A percentile compares a stretch with the other conserved stretches of the same genome.
These are phyloP conservation scores for Magnaporthiopsis incrustans DNA, from an alignment of 2,329 filamentous ascomycete genomes.

Conservation along the genomic window DNA sequence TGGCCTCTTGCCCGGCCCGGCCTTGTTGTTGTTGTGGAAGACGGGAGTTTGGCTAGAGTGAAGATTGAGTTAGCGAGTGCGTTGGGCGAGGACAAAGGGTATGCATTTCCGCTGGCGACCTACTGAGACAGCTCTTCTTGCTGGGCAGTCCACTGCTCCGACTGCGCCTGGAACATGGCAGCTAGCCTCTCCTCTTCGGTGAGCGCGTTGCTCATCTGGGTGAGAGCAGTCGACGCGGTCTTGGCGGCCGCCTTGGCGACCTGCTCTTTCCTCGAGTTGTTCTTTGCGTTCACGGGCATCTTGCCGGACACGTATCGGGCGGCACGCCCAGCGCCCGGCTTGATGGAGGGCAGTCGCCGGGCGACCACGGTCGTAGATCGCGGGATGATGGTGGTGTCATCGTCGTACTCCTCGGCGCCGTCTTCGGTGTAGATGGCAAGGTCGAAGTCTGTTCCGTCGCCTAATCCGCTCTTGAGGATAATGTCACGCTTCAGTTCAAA, in stretches of 20 bases:
- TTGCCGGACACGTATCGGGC: conserved; percentile 94
- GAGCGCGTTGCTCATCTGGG: conserved; percentile 67
- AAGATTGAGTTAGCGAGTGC: conserved; percentile 24
- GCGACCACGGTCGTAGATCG: conserved; percentile 92
- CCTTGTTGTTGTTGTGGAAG: conserved; percentile 44
- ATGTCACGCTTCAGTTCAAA: conserved; percentile 99
- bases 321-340: conserved; percentile 80
- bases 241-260: conserved; percentile 51
- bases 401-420: conserved; percentile 92
- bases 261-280: conserved; percentile 59
- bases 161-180: conserved; percentile 84
- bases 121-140: conserved; percentile 87
- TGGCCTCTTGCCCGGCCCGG: conserved; percentile 52
- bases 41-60: conserved; percentile 50
- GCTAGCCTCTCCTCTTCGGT: conserved; percentile 92
- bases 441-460: conserved; percentile 94
- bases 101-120: conserved; percentile 22
- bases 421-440: conserved; percentile 91
- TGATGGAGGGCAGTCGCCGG: conserved; percentile 72
- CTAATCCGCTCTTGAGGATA: conserved; percentile 85
- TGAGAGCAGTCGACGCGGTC: conserved; percentile 47
- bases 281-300: conserved; percentile 84
- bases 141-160: conserved; percentile 86
- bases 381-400: conserved; percentile 95
- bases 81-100: not conserved